These are phyloP conservation scores for Creolimax fragrantissima DNA, from an alignment of 78 protist species.

Conservation along the genomic window DNA sequence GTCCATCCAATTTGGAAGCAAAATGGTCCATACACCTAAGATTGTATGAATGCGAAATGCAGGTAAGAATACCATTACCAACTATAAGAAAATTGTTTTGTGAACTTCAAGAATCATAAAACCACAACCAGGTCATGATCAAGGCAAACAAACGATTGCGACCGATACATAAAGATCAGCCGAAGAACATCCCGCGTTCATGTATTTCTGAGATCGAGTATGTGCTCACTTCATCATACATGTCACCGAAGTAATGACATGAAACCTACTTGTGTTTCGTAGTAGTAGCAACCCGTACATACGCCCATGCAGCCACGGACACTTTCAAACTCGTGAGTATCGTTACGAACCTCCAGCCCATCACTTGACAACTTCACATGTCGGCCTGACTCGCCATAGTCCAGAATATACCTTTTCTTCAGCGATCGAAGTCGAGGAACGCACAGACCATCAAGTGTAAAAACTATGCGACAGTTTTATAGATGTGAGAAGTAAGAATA, in stretches of 20 bases:
- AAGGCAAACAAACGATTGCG: too few relatives aligned
- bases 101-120: too few relatives aligned
- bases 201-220: too few relatives aligned
- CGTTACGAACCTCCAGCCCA: not conserved
- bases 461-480: slow-evolving; percentile 1
- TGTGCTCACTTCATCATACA: too few relatives aligned
- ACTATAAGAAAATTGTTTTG: too few relatives aligned
- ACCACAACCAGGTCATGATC: too few relatives aligned
- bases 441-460: not conserved
- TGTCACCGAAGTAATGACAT: too few relatives aligned
- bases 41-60: not conserved
- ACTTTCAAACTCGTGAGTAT: slow-evolving; percentile 6
- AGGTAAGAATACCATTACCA: too few relatives aligned
- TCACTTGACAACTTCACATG: not conserved
- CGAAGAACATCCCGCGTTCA: too few relatives aligned
- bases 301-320: not conserved
- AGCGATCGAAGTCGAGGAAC: not conserved
- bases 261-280: not conserved
- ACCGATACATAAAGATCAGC: too few relatives aligned
- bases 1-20: slow-evolving; percentile 11
- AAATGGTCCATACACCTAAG: not conserved
- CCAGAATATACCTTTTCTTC: not conserved
- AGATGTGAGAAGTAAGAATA: too few relatives aligned
- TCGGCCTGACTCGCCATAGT: not conserved
- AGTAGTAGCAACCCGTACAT: not conserved